Base-by-base conservation (phyloP, 1,139 yeast species). In the Arxiozyma slooffiae region DNA sequence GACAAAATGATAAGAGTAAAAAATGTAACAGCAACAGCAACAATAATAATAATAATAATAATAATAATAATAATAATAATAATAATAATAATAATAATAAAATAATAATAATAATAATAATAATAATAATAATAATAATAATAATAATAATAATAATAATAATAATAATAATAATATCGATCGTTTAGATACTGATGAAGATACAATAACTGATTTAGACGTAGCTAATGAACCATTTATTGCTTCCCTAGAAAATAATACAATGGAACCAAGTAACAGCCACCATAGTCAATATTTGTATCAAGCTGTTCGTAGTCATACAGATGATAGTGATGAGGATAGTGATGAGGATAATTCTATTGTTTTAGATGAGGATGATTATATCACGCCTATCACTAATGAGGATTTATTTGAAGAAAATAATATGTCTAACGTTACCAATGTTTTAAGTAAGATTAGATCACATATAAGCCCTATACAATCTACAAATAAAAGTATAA, bases 81-180 rank as follows among this genome's bases (percentile, higher is more conserved):
- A 30, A 30, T 11, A 16, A 11, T 30, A 14, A 30, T n/a, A 6
- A 30, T 30, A 4, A 4, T 30, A 30, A 6, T 11, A 56, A 22
- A 58, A 54, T 5, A 54, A 52, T 16, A 58, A 57, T 7, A 48
- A 44, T 16, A 50, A 36, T 14, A 24, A 21, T 8, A 22, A 21
- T 9, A 34, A 22, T 23, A 18, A n/a, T 7, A 16, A 11, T n/a
- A 21, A 16, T 4, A 26, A 40, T 8, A 22, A 6, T 7, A 7
- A 24, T 26, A 17, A 21, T 8, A 30, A 50, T 17, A 53, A 26
- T 22, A 50, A 30, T 30, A 4, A 4, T 30, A 30, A 6, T 11
- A 11, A n/a, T 4, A 30, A 11, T 4, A 30, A 30, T 11, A 16
- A 11, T 30, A 14, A 30, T n/a, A 6, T 11, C 20, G 53, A 50